A percentile compares a stretch with the other conserved stretches of the same genome.
phyloP scores from a whole-genome alignment of 148 eudicot species.

The Rhododendron ferrugineum region DNA sequence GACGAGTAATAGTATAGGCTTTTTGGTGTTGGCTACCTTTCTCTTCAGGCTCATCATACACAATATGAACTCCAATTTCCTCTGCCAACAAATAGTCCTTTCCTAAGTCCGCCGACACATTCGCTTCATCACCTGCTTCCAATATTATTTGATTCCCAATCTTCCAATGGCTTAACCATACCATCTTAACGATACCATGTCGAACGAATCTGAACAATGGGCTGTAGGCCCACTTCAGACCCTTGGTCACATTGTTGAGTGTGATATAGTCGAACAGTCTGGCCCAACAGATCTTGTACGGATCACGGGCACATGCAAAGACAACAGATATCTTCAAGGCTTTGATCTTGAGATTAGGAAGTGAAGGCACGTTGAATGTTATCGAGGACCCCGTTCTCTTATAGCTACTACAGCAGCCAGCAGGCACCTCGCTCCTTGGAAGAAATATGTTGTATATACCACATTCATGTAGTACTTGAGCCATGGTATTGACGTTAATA shows the following conservation, averaged over 20 bases:
- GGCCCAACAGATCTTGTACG: no score
- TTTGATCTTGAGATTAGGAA: not conserved
- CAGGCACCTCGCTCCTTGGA: conserved; percentile 3
- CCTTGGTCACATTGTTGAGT: not conserved
- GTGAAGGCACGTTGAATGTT: not conserved
- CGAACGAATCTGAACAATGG: not conserved
- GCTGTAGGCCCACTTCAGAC: not conserved
- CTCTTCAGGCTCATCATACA: not conserved
- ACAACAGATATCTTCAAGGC: conserved; percentile 3
- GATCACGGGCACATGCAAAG: not conserved
- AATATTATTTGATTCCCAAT: no score
- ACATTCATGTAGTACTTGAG: conserved; percentile 11
- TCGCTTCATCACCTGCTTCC: no score
- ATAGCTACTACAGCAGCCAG: not conserved
- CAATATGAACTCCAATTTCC: not conserved
- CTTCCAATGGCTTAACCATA: not conserved
- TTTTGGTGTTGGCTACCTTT: not conserved
- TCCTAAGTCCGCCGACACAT: no score
- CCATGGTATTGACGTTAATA: not conserved
- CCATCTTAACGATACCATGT: not conserved
- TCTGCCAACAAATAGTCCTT: not conserved
- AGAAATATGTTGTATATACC: conserved; percentile 8
- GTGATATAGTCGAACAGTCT: not conserved
- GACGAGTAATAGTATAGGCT: no score
- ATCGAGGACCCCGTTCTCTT: not conserved